phyloP scores from a whole-genome alignment of 345 rosid species.

The Acer negundo region DNA sequence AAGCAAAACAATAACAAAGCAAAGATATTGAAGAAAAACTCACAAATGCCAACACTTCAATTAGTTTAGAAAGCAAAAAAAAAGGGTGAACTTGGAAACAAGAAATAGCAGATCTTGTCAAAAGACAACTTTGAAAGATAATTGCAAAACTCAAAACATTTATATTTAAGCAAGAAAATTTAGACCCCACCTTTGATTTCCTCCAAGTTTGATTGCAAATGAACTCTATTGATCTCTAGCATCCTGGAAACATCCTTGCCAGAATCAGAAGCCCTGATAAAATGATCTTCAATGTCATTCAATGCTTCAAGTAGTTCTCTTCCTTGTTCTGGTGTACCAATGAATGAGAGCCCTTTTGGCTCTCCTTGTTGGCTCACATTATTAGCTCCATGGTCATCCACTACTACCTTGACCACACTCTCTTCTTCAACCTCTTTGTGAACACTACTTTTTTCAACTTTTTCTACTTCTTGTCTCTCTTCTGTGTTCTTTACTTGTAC shows the following conservation, averaged over 20 bases:
- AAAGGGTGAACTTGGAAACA: constrained; percentile 12
- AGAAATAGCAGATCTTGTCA: not conserved
- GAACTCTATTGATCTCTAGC: constrained; percentile 63
- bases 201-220: constrained; percentile 53
- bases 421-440: constrained; percentile 25
- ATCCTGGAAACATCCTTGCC: constrained; percentile 73
- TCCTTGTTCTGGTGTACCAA: constrained; percentile 51
- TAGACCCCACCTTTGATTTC: constrained; percentile 57
- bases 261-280: constrained; percentile 70
- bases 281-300: constrained; percentile 68
- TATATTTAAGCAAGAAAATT: not conserved
- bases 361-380: constrained; percentile 38
- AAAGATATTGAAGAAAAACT: not conserved
- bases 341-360: constrained; percentile 46
- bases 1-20: not conserved
- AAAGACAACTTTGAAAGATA: not conserved
- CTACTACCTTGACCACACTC: constrained; percentile 33
- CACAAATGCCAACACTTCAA: not conserved
- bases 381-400: constrained; percentile 10
- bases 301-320: constrained; percentile 74
- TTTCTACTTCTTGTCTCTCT: constrained; percentile 21
- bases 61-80: not conserved
- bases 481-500: constrained; percentile 17
- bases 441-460: constrained; percentile 28
- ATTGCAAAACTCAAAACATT: not conserved